Evolutionary conservation across 352 stramenopile genomes (phyloP).

Genomic region (Peronosclerospora sorghi): DNA sequence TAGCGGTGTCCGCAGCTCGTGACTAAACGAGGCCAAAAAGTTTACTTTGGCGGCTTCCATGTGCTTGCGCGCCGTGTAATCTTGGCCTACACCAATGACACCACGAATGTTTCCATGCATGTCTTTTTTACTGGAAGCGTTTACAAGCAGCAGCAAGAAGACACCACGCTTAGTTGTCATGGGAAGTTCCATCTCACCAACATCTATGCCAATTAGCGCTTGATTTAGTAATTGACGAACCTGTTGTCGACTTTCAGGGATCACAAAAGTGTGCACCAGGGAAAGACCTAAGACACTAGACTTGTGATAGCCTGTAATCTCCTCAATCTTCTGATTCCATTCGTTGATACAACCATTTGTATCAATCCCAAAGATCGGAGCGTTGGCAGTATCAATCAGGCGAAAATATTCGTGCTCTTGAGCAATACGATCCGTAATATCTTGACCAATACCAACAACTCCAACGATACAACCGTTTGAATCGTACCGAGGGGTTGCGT

Average conservation of each 20-base stretch:
- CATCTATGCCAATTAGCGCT: slow-evolving; percentile 71
- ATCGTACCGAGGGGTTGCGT: slow-evolving; percentile 26
- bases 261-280: slow-evolving; percentile 75
- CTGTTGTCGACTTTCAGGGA: slow-evolving; percentile 47
- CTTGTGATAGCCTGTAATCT: slow-evolving; percentile 77
- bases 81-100: slow-evolving; percentile 87
- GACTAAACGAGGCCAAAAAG: slow-evolving; percentile 80
- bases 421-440: slow-evolving; percentile 59
- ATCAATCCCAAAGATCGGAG: slow-evolving; percentile 80
- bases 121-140: slow-evolving; percentile 83
- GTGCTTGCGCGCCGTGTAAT: slow-evolving; percentile 84
- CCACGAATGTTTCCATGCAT: slow-evolving; percentile 87
- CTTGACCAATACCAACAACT: slow-evolving; percentile 53
- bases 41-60: slow-evolving; percentile 82
- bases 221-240: slow-evolving; percentile 69
- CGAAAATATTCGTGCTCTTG: slow-evolving; percentile 80
- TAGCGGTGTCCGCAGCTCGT: slow-evolving; percentile 70
- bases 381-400: slow-evolving; percentile 62
- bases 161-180: slow-evolving; percentile 68
- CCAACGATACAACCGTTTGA: slow-evolving; percentile 54
- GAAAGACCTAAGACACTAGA: slow-evolving; percentile 54
- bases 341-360: slow-evolving; percentile 75
- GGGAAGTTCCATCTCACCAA: slow-evolving; percentile 83
- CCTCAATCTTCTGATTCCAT: slow-evolving; percentile 83
- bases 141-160: slow-evolving; percentile 66